Percentiles rank a stretch among this genome's conserved stretches.
phyloP scores from a whole-genome alignment of 163 green algal genomes.

The Volvox carteri region DNA sequence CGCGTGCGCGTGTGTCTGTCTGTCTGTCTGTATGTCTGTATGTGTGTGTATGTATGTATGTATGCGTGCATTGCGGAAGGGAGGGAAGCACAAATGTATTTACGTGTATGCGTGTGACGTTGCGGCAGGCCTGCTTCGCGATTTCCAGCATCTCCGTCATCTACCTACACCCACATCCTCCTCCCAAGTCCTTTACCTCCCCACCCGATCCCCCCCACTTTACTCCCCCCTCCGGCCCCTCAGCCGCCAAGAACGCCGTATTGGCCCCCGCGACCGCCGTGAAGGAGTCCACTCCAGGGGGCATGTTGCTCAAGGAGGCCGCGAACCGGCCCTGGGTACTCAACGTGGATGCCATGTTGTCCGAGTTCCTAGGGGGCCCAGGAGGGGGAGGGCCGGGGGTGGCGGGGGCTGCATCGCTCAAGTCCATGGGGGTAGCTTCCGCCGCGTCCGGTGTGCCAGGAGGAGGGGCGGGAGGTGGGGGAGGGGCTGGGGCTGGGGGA shows the following conservation, averaged over 20 bases:
- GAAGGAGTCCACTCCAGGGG: slow-evolving; percentile 50
- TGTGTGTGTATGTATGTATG: background rate
- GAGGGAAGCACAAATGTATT: too few species aligned
- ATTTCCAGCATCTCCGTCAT: background rate
- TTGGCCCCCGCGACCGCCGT: slow-evolving; percentile 20
- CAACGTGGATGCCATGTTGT: slow-evolving; percentile 59
- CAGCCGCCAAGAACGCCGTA: slow-evolving; percentile 43
- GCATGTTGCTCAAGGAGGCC: slow-evolving; percentile 37
- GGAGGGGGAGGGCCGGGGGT: background rate
- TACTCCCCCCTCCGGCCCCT: background rate
- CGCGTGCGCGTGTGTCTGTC: background rate
- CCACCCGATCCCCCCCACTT: background rate
- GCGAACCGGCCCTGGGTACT: slow-evolving; percentile 54
- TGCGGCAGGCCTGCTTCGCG: background rate
- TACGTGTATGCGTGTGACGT: too few species aligned
- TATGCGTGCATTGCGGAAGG: background rate
- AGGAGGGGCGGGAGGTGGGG: slow-evolving; percentile 6
- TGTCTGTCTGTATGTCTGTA: background rate
- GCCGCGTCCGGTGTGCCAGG: background rate
- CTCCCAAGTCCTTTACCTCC: background rate
- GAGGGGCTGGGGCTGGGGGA: background rate
- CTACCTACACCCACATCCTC: background rate
- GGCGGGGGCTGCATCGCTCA: background rate
- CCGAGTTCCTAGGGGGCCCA: slow-evolving; percentile 53
- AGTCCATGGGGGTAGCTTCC: background rate